Base-by-base conservation (phyloP, 306 rosid species). In the Phaseolus lunatus region DNA sequence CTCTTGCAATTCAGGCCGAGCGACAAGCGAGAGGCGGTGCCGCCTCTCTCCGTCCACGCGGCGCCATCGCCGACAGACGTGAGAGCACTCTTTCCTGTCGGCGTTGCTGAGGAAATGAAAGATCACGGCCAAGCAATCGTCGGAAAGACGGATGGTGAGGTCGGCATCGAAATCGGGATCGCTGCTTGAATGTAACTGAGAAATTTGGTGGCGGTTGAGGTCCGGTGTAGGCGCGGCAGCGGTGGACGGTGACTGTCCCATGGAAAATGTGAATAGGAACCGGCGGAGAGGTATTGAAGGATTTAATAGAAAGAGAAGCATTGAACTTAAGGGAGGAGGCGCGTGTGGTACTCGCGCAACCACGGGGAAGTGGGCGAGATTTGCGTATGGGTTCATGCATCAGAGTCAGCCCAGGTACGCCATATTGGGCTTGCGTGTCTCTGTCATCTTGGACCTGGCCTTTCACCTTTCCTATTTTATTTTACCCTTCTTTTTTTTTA, bases 201-300 rank as follows among this genome's bases (percentile, higher is more conserved):
- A 15, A 15, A 13, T 44, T 3, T 84, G 85, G 0, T 52, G 71
- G 52, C 4, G 59, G 18, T 22, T 57, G 1, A 19, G 19, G 20
- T 78, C 86, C 66, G 79, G 50, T 27, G 86, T 26, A 2, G 81
- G 11, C 11, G 31, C 84, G 15, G 85, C 39, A 53, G 84, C 41
- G 58, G 84, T 26, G 18, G 97, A 93, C 39, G 85, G 61, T 16
- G 91, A 83, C 80, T 90, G 97, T 16, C 97, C 97, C 96, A 93
- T 93, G 7, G 4, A n/a, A n/a, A 12, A 9, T 22, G 5, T 44
- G 16, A 45, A 16, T 0, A 4, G 26, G 10, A 39, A 19, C 33
- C 50, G 72, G 50, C n/a, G 63, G 50, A 24, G 56, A 52, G 66
- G 20, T 5, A 74, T 41, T 10, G 2, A 44, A 44, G 65, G 53